Base-by-base conservation (phyloP, 306 rosid genomes). In the Delonix regia region DNA sequence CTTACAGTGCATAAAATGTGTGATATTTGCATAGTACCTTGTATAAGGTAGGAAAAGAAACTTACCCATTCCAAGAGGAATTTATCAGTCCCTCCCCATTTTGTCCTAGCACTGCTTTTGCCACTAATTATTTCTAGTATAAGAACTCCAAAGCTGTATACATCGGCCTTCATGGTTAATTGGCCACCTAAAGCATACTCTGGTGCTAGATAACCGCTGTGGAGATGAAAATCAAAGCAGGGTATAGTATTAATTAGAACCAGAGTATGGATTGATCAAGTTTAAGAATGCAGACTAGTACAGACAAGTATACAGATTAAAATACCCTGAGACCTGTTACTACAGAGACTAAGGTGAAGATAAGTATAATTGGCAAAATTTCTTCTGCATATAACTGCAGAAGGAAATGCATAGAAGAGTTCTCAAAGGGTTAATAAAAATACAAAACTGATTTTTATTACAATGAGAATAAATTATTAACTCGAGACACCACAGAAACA, bases 121-220 rank as follows among this genome's bases (percentile, higher is more conserved):
- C 96, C 97, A 69, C 94, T 81, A n/a, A 96, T 70, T 39, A 89
- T 86, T 88, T 93, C 99, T 76, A 96, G 98, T 73, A 89, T 1
- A 77, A 96, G 98, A 73, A 96, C 85, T 18, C 99, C 99, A 69
- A 93, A 96, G 68, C 99, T 96, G 84, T 88, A 96, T 30, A 93
- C 85, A 80, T 96, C 98, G 4, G 99, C 99, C 80, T 86, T 96
- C 89, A 78, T 47, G 38, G 99, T 96, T 82, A 96, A 82, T 77
- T 87, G 99, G 62, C 99, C 99, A 47, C 96, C 98, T 77, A 96
- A 49, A 47, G 97, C 98, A 88, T 96, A 96, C 79, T 96, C 99
- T 0, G 99, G 99, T 68, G 99, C 99, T 74, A 96, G 87, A 84
- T 96, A 96, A 57, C 99, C 99, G 13, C 99, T 96, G 88, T 52